A percentile compares a stretch with the other conserved stretches of the same genome.
Conservation (phyloP, 257 asterid species). For the Capsicum chinense region DNA sequence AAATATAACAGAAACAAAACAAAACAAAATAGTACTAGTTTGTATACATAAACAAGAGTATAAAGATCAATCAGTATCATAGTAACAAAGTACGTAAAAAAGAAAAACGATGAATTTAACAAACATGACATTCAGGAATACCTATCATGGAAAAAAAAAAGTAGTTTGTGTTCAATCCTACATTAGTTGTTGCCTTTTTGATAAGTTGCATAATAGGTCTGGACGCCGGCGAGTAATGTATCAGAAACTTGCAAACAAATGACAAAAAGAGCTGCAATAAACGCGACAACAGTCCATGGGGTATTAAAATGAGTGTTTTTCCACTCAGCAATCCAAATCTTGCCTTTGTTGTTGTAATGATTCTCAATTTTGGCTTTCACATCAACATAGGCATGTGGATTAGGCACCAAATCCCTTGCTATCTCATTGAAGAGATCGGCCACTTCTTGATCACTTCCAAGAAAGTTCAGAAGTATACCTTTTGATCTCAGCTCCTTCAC, state of each 20-base stretch:
- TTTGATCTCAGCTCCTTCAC: constrained; percentile 29
- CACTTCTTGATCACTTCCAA: constrained; percentile 36
- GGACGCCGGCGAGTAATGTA: background rate
- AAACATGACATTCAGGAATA: background rate
- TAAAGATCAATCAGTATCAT: background rate
- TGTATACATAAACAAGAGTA: background rate
- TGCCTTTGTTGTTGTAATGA: background rate
- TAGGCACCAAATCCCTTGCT: constrained; percentile 30
- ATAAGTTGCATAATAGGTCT: background rate
- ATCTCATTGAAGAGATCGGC: constrained; percentile 30
- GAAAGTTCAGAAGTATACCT: constrained; percentile 24
- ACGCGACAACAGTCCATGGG: constrained; percentile 30
- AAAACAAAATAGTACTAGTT: background rate
- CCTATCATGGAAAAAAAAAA: background rate
- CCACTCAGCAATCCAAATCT: constrained; percentile 29
- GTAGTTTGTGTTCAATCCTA: background rate
- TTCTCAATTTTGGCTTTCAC: constrained; percentile 22
- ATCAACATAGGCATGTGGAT: background rate
- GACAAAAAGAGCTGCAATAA: constrained; percentile 24
- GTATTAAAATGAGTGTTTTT: background rate
- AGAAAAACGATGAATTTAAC: background rate
- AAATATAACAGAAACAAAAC: too few relatives aligned
- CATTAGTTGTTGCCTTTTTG: background rate
- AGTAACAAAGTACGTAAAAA: background rate
- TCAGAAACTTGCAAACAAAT: background rate